Conservation (phyloP, 768 basidiomycete species). For the Lactifluus echinatus region DNA sequence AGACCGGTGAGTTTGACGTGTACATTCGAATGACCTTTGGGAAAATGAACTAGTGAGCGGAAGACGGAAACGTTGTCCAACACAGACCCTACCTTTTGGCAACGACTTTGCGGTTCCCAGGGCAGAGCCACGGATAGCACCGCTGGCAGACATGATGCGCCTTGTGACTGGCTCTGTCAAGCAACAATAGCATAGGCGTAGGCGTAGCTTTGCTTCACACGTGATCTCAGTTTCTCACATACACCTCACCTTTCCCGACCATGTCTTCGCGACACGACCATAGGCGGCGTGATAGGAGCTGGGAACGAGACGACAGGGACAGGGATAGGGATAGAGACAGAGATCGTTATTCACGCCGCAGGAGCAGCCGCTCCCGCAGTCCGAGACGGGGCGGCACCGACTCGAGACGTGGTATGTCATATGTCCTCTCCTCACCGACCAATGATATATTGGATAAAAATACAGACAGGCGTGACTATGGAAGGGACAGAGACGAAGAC, state of each 20-base stretch:
- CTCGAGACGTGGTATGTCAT: conserved; percentile 16
- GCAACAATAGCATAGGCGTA: too few relatives aligned
- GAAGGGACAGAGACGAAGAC: conserved; percentile 17
- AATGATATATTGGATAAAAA: neutral
- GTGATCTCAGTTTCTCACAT: conserved; percentile 5
- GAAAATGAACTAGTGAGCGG: neutral
- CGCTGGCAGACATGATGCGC: conserved; percentile 2
- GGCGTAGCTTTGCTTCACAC: neutral
- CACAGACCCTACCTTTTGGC: neutral
- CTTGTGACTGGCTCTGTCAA: neutral
- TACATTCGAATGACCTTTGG: conserved; percentile 6
- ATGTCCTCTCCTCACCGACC: neutral
- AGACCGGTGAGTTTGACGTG: conserved; percentile 15
- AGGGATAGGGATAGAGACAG: conserved; percentile 17
- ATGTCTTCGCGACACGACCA: conserved; percentile 31
- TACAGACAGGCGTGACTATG: conserved; percentile 16
- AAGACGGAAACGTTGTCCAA: neutral
- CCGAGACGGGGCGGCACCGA: conserved; percentile 17
- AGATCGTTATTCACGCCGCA: conserved; percentile 17
- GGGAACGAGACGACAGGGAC: conserved; percentile 24
- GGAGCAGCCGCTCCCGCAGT: conserved; percentile 23
- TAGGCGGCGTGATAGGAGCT: conserved; percentile 26
- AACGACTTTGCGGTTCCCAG: neutral
- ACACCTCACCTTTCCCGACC: neutral
- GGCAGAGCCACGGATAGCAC: neutral